A percentile compares a stretch with the other conserved stretches of the same genome.
phyloP scores from a whole-genome alignment of 495 filamentous ascomycete genomes.

The Xylaria longipes region DNA sequence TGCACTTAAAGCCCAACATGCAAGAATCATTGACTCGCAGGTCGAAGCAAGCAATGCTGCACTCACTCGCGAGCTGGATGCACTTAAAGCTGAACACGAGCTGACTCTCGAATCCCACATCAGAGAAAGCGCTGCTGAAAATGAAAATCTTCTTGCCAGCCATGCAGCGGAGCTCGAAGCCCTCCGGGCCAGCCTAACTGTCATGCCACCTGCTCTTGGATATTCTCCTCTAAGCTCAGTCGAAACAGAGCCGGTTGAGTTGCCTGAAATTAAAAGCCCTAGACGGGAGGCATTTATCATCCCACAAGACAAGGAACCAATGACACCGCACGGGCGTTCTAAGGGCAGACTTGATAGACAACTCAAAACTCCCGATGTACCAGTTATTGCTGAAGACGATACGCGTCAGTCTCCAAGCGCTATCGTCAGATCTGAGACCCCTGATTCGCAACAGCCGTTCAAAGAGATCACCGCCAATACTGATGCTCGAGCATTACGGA shows the following conservation, averaged over 20 bases:
- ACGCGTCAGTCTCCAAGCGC: slow-evolving; percentile 52
- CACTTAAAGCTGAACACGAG: slow-evolving; percentile 31
- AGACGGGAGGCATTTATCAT: slow-evolving; percentile 57
- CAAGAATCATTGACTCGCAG: slow-evolving; percentile 22
- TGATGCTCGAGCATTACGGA: slow-evolving; percentile 41
- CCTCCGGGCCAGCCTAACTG: slow-evolving; percentile 31
- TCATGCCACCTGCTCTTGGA: slow-evolving; percentile 39
- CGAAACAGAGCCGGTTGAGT: slow-evolving; percentile 57
- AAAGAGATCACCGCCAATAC: slow-evolving; percentile 50
- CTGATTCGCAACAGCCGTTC: slow-evolving; percentile 51
- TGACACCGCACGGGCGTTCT: slow-evolving; percentile 37
- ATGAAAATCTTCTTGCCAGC: slow-evolving; percentile 29
- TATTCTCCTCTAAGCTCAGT: slow-evolving; percentile 58
- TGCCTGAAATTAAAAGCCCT: slow-evolving; percentile 46
- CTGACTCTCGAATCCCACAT: slow-evolving; percentile 28
- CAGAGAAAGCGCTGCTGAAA: slow-evolving; percentile 30
- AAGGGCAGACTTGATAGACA: slow-evolving; percentile 52
- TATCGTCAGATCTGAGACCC: slow-evolving; percentile 43
- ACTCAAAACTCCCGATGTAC: slow-evolving; percentile 38
- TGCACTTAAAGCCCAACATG: slow-evolving; percentile 30
- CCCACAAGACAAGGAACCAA: slow-evolving; percentile 43
- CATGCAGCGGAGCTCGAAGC: slow-evolving; percentile 38
- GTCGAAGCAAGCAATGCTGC: slow-evolving; percentile 21
- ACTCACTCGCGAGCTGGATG: slow-evolving; percentile 30
- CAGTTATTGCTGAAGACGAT: slow-evolving; percentile 64